These are phyloP conservation scores for Vanrija pseudolonga DNA, from an alignment of 1,284 basidiomycete genomes.

Conservation along the genomic window DNA sequence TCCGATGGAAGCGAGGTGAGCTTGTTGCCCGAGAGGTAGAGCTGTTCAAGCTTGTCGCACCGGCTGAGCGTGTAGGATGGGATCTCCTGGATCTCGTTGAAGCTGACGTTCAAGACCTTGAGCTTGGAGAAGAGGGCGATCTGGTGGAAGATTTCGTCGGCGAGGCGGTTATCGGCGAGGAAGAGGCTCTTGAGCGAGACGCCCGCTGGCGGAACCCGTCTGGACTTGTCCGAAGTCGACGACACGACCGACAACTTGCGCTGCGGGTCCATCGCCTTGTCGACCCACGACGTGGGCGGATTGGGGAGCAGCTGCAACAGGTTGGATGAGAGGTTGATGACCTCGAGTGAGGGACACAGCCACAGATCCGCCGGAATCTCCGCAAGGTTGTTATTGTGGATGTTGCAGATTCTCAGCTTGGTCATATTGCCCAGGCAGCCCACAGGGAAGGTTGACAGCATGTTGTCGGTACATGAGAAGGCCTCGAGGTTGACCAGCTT, in stretches of 20 bases:
- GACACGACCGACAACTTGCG: slow-evolving; percentile 26
- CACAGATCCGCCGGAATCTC: slow-evolving; percentile 75
- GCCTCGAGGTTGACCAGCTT: slow-evolving; percentile 66
- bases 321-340: slow-evolving; percentile 88
- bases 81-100: slow-evolving; percentile 92
- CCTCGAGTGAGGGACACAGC: slow-evolving; percentile 70
- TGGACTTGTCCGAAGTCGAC: slow-evolving; percentile 48
- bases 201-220: slow-evolving; percentile 18
- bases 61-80: slow-evolving; percentile 72
- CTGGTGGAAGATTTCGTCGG: slow-evolving; percentile 74
- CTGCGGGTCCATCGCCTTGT: slow-evolving; percentile 16
- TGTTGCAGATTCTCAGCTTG: slow-evolving; percentile 73
- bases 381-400: slow-evolving; percentile 86
- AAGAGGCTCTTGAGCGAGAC: slow-evolving; percentile 57
- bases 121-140: slow-evolving; percentile 73
- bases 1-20: slow-evolving; percentile 86
- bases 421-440: slow-evolving; percentile 69
- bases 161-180: slow-evolving; percentile 84
- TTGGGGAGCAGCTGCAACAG: slow-evolving; percentile 71
- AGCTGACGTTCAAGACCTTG: slow-evolving; percentile 83
- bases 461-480: slow-evolving; percentile 87
- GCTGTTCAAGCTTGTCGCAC: slow-evolving; percentile 66
- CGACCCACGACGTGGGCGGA: slow-evolving; percentile 52
- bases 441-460: slow-evolving; percentile 71
- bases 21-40: slow-evolving; percentile 93